phyloP scores from a whole-genome alignment of 1,284 basidiomycete species.

The Mycosarcoma maydis region DNA sequence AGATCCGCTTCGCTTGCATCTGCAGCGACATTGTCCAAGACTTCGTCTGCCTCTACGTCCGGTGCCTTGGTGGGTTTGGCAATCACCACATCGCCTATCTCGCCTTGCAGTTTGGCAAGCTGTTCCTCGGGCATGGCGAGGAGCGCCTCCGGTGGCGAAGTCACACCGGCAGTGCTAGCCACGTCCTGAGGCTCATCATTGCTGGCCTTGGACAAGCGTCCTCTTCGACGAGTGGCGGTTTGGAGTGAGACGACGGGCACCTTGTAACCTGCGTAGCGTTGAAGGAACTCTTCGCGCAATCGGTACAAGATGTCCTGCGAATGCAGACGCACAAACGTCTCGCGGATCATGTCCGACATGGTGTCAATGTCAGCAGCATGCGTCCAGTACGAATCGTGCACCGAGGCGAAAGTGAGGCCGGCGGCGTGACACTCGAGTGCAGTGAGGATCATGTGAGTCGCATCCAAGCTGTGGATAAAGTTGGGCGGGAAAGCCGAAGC shows the following conservation, averaged over 20 bases:
- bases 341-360: conserved; percentile 89
- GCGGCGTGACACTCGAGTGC: conserved; percentile 77
- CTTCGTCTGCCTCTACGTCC: conserved; percentile 17
- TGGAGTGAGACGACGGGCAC: conserved; percentile 49
- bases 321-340: conserved; percentile 92
- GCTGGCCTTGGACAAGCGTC: conserved; percentile 5
- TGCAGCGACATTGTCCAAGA: conserved; percentile 13
- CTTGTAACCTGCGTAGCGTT: conserved; percentile 58
- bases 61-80: conserved; percentile 14
- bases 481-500: conserved; percentile 98
- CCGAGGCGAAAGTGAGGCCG: conserved; percentile 83
- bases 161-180: conserved; percentile 1
- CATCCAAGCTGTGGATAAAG: conserved; percentile 96
- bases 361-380: conserved; percentile 87
- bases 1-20: conserved; percentile 10
- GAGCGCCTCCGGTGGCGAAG: conserved; percentile 23
- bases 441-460: conserved; percentile 98
- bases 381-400: conserved; percentile 99
- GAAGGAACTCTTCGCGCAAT: conserved; percentile 68
- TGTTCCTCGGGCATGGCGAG: conserved; percentile 36
- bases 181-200: conserved; percentile 2
- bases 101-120: conserved; percentile 29
- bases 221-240: conserved; percentile 1
- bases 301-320: conserved; percentile 80
- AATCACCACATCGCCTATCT: conserved; percentile 25